Evolutionary conservation across 2,329 filamentous ascomycete genomes (phyloP).

Genomic region (Colletotrichum sp.): DNA sequence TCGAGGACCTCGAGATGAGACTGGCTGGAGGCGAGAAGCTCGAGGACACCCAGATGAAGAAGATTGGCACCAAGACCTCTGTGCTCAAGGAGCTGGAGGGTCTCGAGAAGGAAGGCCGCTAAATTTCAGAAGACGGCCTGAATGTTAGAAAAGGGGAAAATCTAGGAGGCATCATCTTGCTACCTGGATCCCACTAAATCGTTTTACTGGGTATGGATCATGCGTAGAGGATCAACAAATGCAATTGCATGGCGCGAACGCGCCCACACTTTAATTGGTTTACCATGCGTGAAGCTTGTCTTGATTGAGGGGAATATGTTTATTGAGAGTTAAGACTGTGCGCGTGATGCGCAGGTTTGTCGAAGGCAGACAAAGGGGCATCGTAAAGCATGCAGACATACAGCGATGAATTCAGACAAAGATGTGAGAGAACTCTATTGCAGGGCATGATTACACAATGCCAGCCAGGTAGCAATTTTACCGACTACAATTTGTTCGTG

Average conservation of each 20-base stretch:
- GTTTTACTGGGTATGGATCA: background rate
- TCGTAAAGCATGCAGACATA: background rate
- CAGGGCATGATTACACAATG: background rate
- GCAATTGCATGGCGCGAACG: background rate
- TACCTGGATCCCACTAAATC: background rate
- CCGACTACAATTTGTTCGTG: background rate
- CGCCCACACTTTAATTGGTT: background rate
- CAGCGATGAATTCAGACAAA: background rate
- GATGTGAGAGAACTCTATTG: background rate
- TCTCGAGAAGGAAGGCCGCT: conserved; percentile 40
- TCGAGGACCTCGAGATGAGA: conserved; percentile 98
- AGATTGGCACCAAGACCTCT: conserved; percentile 86
- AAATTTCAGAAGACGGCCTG: background rate
- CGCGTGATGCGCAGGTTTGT: too few species aligned
- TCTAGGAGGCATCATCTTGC: background rate
- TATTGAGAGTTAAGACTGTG: too few species aligned
- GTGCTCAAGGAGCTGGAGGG: conserved; percentile 84
- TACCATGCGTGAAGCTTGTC: background rate
- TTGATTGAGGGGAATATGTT: too few species aligned
- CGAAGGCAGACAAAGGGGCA: background rate
- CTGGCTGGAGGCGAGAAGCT: conserved; percentile 93
- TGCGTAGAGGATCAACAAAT: background rate
- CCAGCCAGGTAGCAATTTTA: background rate
- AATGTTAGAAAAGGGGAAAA: background rate
- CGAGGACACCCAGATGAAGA: conserved; percentile 98